Percentiles rank a stretch among this genome's conserved stretches.
These are phyloP conservation scores for Rosa multiflora DNA, from an alignment of 306 rosid species.

Conservation along the genomic window DNA sequence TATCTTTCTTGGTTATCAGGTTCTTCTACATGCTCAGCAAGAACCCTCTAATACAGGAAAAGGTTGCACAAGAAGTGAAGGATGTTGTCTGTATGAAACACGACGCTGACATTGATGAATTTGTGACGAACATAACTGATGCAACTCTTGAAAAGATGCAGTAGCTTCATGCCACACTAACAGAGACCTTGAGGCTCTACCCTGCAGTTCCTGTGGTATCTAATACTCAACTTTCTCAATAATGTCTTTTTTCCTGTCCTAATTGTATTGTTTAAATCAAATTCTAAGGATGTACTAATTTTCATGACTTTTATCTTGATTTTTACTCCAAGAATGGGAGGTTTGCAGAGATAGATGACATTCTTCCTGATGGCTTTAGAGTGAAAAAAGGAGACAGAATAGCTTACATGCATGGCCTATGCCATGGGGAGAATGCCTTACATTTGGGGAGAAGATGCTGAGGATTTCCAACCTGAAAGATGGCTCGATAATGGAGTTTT, in stretches of 20 bases:
- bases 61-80: slow-evolving; percentile 60
- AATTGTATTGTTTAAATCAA: neutral
- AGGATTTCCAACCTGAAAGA: slow-evolving; percentile 65
- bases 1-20: too few relatives aligned
- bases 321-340: slow-evolving; percentile 57
- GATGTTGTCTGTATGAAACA: slow-evolving; percentile 36
- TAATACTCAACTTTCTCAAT: neutral
- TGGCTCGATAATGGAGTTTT: slow-evolving; percentile 61
- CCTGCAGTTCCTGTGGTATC: slow-evolving; percentile 57
- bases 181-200: slow-evolving; percentile 76
- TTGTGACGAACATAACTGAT: slow-evolving; percentile 45
- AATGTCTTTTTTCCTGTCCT: neutral
- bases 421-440: too few relatives aligned
- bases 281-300: neutral
- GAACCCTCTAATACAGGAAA: slow-evolving; percentile 67
- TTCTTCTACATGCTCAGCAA: slow-evolving; percentile 76
- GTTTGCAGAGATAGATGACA: slow-evolving; percentile 39
- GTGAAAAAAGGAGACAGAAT: slow-evolving; percentile 60
- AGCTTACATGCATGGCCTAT: too few relatives aligned
- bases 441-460: slow-evolving; percentile 72
- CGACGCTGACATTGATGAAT: slow-evolving; percentile 39
- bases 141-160: slow-evolving; percentile 66
- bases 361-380: slow-evolving; percentile 69
- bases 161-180: slow-evolving; percentile 71
- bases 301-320: neutral